Base-by-base conservation (phyloP, 2,329 filamentous ascomycete genomes). In the Lecanoromycetidae sp. region DNA sequence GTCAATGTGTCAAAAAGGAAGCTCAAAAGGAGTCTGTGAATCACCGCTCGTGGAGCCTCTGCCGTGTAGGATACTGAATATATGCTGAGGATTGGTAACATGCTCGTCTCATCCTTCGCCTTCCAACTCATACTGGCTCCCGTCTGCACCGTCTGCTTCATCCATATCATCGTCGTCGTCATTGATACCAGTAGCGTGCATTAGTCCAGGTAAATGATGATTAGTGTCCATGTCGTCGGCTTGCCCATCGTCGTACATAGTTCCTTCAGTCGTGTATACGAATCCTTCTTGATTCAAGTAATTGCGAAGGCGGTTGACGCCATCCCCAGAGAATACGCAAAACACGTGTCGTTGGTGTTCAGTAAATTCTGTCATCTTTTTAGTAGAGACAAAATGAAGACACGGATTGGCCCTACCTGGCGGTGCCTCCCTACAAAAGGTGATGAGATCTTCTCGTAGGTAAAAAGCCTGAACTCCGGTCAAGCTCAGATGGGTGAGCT, bases 271-370 rank as follows among this genome's bases (percentile, higher is more conserved):
- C 2, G 70, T 64, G 0, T 71, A 65, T 0, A 61, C 62, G 17
- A 77, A 72, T 3, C 72, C 66, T 33, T 15, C 39, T 30, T 74
- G 68, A 44, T 66, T 66, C 8, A 94, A 74, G 58, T 87, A 81
- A 10, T 74, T 74, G 58, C 93, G 82, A 1, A 94, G 70, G 85
- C 87, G 93, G 47, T 94, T 77, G 48, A 94, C 87, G 1, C 84
- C 84, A 22, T 77, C 75, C 5, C 91, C 90, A 1, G 88, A 95
- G 64, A 98, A 98, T 45, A 98, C 91, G 60, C 91, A 98, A 62
- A 98, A 98, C 6, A 96, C 87, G 44, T 90, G 82, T 53, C 91
- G 80, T 63, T 98, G 91, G 60, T 95, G 87, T 38, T 90, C 84
- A 15, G 88, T 96, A 62, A 98, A 98, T 64, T 96, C 91, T 80